Evolutionary conservation across 169 alveolate genomes (phyloP).

Genomic region (Eimeria tenella): DNA sequence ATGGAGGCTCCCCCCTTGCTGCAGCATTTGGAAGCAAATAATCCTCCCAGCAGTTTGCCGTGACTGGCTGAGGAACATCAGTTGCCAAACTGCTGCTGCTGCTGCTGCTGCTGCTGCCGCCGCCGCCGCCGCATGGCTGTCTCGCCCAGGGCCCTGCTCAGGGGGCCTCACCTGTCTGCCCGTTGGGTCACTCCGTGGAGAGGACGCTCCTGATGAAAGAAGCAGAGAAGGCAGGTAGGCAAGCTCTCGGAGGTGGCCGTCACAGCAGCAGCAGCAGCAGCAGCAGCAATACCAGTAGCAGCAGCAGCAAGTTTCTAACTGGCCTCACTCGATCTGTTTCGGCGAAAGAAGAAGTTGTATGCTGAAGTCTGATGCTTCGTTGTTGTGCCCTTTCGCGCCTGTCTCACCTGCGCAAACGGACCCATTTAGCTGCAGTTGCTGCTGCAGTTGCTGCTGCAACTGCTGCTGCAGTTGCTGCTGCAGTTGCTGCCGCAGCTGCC

Average conservation of each 20-base stretch:
- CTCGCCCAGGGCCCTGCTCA: background rate
- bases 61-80: too few species aligned
- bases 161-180: conserved; percentile 4
- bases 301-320: background rate
- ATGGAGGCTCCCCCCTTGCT: too few species aligned
- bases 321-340: background rate
- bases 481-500: background rate
- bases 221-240: background rate
- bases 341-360: conserved; percentile 21
- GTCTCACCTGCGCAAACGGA: background rate
- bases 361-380: conserved; percentile 16
- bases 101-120: too few species aligned
- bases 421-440: background rate
- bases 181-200: background rate
- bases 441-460: conserved; percentile 18
- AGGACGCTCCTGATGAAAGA: background rate
- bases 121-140: too few species aligned
- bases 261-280: conserved; percentile 9
- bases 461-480: conserved; percentile 24
- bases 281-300: conserved; percentile 3
- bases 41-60: too few species aligned
- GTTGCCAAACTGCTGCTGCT: too few species aligned
- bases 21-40: too few species aligned
- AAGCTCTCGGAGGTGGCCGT: background rate
- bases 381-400: background rate